Evolutionary conservation across 2,329 filamentous ascomycete species (phyloP).

Genomic region (Fusarium virguliforme): DNA sequence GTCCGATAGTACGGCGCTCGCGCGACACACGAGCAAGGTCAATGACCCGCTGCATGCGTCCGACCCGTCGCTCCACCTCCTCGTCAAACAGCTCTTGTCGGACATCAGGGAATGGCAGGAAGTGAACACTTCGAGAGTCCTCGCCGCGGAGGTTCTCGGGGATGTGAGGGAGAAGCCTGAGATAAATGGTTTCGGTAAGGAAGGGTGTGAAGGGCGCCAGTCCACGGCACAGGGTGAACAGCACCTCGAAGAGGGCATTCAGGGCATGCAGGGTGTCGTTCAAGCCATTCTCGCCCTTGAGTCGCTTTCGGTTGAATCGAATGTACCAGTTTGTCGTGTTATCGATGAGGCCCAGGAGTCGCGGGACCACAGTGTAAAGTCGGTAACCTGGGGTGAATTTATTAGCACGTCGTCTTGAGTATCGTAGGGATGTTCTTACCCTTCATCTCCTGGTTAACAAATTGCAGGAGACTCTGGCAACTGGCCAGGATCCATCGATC

Average conservation of each 20-base stretch:
- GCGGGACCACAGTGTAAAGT: constrained; percentile 92
- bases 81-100: constrained; percentile 90
- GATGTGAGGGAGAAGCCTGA: constrained; percentile 85
- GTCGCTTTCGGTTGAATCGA: constrained; percentile 89
- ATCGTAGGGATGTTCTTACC: constrained; percentile 63
- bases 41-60: constrained; percentile 95
- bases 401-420: constrained; percentile 11
- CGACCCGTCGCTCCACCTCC: constrained; percentile 87
- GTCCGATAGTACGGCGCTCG: constrained; percentile 85
- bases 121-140: constrained; percentile 91
- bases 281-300: constrained; percentile 90
- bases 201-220: constrained; percentile 97
- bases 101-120: constrained; percentile 90
- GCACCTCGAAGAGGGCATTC: constrained; percentile 93
- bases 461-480: constrained; percentile 91
- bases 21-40: constrained; percentile 89
- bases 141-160: constrained; percentile 78
- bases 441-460: constrained; percentile 93
- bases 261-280: constrained; percentile 91
- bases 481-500: constrained; percentile 95
- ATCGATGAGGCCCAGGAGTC: constrained; percentile 87
- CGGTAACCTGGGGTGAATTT: constrained; percentile 70
- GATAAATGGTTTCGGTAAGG: constrained; percentile 94
- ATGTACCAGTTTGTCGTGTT: constrained; percentile 99
- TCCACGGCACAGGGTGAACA: constrained; percentile 89